Evolutionary conservation across 2,329 filamentous ascomycete species (phyloP).

Genomic region (Botrytis squamosa): DNA sequence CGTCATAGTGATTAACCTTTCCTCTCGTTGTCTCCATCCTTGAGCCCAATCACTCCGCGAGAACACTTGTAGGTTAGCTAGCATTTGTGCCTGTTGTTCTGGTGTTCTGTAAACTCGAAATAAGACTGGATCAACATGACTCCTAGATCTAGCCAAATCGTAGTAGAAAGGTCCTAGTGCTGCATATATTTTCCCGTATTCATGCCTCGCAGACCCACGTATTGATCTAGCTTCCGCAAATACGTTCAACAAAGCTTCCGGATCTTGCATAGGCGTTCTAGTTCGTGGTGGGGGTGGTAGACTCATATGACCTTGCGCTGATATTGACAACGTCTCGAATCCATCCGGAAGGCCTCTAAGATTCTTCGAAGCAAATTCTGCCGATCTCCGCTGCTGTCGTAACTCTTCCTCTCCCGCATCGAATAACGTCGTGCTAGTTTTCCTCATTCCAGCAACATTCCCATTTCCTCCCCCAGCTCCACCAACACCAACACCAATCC

Average conservation of each 20-base stretch:
- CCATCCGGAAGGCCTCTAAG: slow-evolving; percentile 58
- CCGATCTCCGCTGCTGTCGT: slow-evolving; percentile 47
- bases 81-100: slow-evolving; percentile 85
- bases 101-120: slow-evolving; percentile 87
- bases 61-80: slow-evolving; percentile 78
- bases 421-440: slow-evolving; percentile 63
- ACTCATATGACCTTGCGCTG: slow-evolving; percentile 41
- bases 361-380: slow-evolving; percentile 33
- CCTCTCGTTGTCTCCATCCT: slow-evolving; percentile 69
- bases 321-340: slow-evolving; percentile 73
- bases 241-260: slow-evolving; percentile 64
- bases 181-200: slow-evolving; percentile 90
- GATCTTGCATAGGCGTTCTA: slow-evolving; percentile 52
- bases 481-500: slow-evolving; percentile 36
- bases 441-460: slow-evolving; percentile 31
- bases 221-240: slow-evolving; percentile 73
- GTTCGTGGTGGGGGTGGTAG: slow-evolving; percentile 32
- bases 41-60: slow-evolving; percentile 75
- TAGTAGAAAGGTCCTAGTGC: slow-evolving; percentile 85
- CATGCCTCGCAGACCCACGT: slow-evolving; percentile 79
- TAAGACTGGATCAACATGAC: slow-evolving; percentile 75
- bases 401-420: slow-evolving; percentile 70
- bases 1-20: slow-evolving; percentile 71
- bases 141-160: slow-evolving; percentile 71
- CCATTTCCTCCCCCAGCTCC: slow-evolving; percentile 24